Evolutionary conservation across 331 rosid genomes (phyloP).

Genomic region (Dryas integrifolia): DNA sequence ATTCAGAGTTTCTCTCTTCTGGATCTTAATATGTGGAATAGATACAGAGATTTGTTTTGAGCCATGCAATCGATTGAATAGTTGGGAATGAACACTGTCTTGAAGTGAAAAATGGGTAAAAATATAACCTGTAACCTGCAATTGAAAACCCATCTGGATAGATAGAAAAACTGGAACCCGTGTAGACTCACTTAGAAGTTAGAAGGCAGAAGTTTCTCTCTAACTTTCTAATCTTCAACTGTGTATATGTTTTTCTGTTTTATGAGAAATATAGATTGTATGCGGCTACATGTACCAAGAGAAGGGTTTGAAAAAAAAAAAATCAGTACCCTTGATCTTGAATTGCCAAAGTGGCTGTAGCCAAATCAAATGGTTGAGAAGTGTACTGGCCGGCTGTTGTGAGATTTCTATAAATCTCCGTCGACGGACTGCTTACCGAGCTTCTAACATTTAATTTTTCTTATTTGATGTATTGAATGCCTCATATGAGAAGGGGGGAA

Average conservation of each 20-base stretch:
- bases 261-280: not conserved
- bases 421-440: constrained; percentile 78
- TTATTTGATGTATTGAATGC: not conserved
- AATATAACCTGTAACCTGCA: too few relatives aligned
- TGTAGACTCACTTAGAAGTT: not conserved
- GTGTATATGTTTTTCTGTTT: not conserved
- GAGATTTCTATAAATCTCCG: constrained; percentile 35
- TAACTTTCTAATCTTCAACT: not conserved
- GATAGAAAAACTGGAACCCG: not conserved
- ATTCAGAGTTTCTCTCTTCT: not conserved
- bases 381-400: constrained; percentile 80
- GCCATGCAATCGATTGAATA: not conserved
- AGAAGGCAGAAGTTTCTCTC: constrained; percentile 1
- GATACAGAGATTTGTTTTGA: not conserved
- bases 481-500: constrained; percentile 51
- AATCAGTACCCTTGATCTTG: constrained; percentile 61
- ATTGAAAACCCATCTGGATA: not conserved
- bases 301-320: constrained; percentile 38
- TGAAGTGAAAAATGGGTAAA: not conserved
- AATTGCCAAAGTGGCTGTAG: constrained; percentile 85
- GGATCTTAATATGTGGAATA: not conserved
- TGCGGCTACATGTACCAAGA: constrained; percentile 74
- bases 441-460: constrained; percentile 52
- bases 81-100: not conserved
- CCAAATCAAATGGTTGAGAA: constrained; percentile 43